Base-by-base conservation (phyloP, 2,329 filamentous ascomycete species). In the Emergomyces pasteurianus region DNA sequence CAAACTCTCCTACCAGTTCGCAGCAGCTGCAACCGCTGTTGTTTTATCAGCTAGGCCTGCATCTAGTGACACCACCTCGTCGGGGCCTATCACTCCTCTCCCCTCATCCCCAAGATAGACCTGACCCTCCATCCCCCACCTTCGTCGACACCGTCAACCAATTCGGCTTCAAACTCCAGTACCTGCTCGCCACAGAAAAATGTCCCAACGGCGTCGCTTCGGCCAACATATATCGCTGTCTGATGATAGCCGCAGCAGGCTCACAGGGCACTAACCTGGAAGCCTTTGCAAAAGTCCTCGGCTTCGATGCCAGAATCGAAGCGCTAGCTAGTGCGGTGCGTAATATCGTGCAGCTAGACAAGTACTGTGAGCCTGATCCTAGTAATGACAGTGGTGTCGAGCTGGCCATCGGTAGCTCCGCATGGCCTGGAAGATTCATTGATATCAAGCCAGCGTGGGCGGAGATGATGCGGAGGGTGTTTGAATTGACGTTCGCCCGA, bases 131-230 rank as follows among this genome's bases (percentile, higher is more conserved):
- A 14, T 38, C 59, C 10, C 23, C 38, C 16, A 31, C 14, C 21
- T 52, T 59, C 31, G 26, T 61, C 6, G 60, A 61, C 38, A 46
- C 38, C n/a, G 56, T 61, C 18, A 61, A 61, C 54, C 60, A 54
- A 21, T 59, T 61, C 56, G 60, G 56, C 28, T 61, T 54, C 47
- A 26, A 38, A 40, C 56, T 61, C 23, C 60, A 34, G 3, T 21
- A 26, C 38, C 16, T 59, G 34, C 26, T 57, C 28, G n/a, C 56
- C 14, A 14, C 18, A 46, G 16, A 21, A 28, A 31, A 46, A 16
- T 18, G 23, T 12, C 8, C 60, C 21, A 43, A 23, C 47, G 60
- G 38, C 21, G 31, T 61, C 21, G 56, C 46, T 26, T 4, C 60
- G 16, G 36, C 54, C 14, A 61, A 61, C 52, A 61, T 61, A 34